phyloP scores from a whole-genome alignment of 805 yeast genomes.

The Danielia oregonensis region DNA sequence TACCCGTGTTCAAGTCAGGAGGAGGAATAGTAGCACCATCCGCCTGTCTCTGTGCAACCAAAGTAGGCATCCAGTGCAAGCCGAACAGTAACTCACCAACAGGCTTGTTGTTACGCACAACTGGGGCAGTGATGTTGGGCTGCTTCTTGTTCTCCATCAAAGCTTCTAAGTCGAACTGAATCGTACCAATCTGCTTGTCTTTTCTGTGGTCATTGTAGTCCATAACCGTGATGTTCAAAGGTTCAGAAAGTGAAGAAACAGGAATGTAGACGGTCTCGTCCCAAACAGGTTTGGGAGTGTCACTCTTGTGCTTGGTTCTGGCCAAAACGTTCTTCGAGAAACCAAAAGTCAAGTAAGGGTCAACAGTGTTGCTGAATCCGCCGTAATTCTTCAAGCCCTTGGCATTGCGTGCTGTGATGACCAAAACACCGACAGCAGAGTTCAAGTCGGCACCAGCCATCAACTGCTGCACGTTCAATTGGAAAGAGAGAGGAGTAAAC shows the following conservation, averaged over 20 bases:
- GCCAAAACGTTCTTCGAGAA: constrained; percentile 57
- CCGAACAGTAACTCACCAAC: constrained; percentile 75
- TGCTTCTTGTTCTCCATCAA: constrained; percentile 53
- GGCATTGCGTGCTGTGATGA: constrained; percentile 64
- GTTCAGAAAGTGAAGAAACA: constrained; percentile 74
- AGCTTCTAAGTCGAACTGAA: constrained; percentile 68
- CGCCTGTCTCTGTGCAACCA: constrained; percentile 55
- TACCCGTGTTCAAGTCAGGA: constrained; percentile 93
- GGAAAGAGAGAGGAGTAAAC: constrained; percentile 87
- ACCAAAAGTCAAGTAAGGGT: constrained; percentile 81
- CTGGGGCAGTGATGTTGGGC: constrained; percentile 47
- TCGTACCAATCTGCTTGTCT: constrained; percentile 77
- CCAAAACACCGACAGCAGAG: constrained; percentile 84
- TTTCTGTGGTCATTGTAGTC: constrained; percentile 76
- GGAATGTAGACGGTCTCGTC: constrained; percentile 72
- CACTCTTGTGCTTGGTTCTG: constrained; percentile 62
- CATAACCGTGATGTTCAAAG: constrained; percentile 63
- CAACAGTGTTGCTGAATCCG: constrained; percentile 72
- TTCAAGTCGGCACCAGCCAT: constrained; percentile 76
- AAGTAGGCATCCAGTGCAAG: constrained; percentile 71
- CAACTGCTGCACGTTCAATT: constrained; percentile 86
- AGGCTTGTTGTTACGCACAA: constrained; percentile 78
- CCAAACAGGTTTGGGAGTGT: constrained; percentile 77
- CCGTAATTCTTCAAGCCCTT: constrained; percentile 65
- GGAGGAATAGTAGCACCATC: constrained; percentile 85